These are phyloP conservation scores for Leishmania martiniquensis DNA, from an alignment of 208 protist species.

Conservation along the genomic window DNA sequence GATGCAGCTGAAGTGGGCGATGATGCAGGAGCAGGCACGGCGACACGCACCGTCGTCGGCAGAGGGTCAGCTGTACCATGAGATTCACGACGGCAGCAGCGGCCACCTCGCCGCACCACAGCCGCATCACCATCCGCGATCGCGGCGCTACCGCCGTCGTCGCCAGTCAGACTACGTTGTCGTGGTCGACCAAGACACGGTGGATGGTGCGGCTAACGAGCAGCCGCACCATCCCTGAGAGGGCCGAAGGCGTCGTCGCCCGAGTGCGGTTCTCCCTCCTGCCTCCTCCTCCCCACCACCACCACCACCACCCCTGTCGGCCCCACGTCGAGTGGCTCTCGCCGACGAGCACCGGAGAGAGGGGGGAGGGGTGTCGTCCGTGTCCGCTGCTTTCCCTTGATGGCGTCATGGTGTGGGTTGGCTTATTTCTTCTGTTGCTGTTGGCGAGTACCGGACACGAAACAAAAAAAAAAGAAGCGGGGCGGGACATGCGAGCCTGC, in stretches of 20 bases:
- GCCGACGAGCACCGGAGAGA: too few relatives aligned
- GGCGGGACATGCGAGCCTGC: background rate
- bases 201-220: background rate
- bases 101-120: background rate
- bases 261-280: background rate
- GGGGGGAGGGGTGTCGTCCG: too few relatives aligned
- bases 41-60: background rate
- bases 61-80: background rate
- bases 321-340: too few relatives aligned
- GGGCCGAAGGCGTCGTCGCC: background rate
- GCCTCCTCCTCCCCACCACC: background rate
- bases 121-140: conserved; percentile 14
- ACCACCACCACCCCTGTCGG: background rate
- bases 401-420: too few relatives aligned
- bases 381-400: too few relatives aligned
- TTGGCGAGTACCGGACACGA: too few relatives aligned
- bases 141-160: conserved; percentile 23
- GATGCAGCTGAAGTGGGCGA: conserved; percentile 45
- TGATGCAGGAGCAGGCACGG: conserved; percentile 11
- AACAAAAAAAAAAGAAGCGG: too few relatives aligned
- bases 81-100: background rate
- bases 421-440: too few relatives aligned
- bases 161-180: conserved; percentile 21
- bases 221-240: background rate
- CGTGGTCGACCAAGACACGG: conserved; percentile 15